phyloP scores from a whole-genome alignment of 1,139 yeast species.

The Taiozyma sp. region DNA sequence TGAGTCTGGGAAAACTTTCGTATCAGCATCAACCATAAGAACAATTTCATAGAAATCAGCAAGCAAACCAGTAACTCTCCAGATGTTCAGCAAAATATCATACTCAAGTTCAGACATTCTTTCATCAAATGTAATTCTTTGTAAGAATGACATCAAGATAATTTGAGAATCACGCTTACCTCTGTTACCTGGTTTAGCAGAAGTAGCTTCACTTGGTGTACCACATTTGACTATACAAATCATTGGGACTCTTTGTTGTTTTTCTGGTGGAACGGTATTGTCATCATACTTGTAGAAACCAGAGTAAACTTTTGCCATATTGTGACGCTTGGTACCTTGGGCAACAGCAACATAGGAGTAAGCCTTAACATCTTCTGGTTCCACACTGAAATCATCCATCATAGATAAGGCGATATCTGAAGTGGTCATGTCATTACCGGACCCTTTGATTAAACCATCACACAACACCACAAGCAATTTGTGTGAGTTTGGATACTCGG shows the following conservation, averaged over 20 bases:
- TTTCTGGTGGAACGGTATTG: constrained; percentile 65
- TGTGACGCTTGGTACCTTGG: constrained; percentile 87
- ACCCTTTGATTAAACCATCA: constrained; percentile 92
- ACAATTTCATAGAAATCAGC: constrained; percentile 82
- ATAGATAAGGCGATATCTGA: constrained; percentile 84
- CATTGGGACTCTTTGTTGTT: constrained; percentile 88
- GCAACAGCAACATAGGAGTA: constrained; percentile 94
- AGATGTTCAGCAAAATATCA: constrained; percentile 72
- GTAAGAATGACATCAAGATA: constrained; percentile 88
- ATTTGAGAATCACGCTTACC: constrained; percentile 98
- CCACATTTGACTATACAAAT: constrained; percentile 88
- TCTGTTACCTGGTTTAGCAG: constrained; percentile 95
- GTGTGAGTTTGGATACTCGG: constrained; percentile 93
- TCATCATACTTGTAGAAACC: constrained; percentile 87
- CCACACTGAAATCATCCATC: constrained; percentile 80
- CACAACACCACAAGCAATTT: constrained; percentile 80
- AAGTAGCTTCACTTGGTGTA: constrained; percentile 71
- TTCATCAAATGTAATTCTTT: constrained; percentile 89
- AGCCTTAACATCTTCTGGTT: constrained; percentile 70
- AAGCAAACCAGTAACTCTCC: constrained; percentile 86
- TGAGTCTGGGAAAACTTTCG: constrained; percentile 87
- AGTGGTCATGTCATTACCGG: constrained; percentile 81
- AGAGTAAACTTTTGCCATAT: constrained; percentile 93
- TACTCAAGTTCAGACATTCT: constrained; percentile 94
- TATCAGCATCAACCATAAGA: constrained; percentile 97